Percentiles rank a stretch among this genome's conserved stretches.
Conservation (phyloP, 306 rosid genomes). For the Citrullus amarus region DNA sequence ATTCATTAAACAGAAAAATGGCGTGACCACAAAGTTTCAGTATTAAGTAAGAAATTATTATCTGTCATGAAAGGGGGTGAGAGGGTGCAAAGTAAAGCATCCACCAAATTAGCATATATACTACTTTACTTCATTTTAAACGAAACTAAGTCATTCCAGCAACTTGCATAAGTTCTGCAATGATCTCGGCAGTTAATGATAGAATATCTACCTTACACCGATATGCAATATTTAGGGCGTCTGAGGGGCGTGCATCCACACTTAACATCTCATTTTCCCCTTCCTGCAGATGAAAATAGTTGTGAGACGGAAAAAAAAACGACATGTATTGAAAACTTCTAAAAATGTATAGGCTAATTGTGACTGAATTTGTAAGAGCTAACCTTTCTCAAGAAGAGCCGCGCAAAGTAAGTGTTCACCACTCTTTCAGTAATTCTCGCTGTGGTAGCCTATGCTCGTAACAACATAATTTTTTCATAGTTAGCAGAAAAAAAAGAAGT, state of each 20-base stretch:
- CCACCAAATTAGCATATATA: not conserved
- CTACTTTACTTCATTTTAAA: not conserved
- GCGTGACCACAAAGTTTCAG: not conserved
- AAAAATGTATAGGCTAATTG: not conserved
- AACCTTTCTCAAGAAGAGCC: conserved; percentile 77
- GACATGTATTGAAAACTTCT: not conserved
- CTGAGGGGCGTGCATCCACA: conserved; percentile 92
- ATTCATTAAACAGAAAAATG: not conserved
- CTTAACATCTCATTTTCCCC: conserved; percentile 54
- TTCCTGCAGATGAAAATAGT: conserved; percentile 50
- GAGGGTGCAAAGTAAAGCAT: not conserved
- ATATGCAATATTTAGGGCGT: conserved; percentile 81
- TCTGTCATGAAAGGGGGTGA: not conserved
- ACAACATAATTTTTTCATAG: not conserved
- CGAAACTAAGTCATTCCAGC: not conserved
- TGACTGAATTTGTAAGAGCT: conserved; percentile 3
- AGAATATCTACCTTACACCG: conserved; percentile 61
- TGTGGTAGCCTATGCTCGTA: conserved; percentile 52
- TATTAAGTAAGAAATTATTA: not conserved
- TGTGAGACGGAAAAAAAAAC: not conserved
- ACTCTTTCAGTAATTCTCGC: conserved; percentile 81
- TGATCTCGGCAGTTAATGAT: not conserved
- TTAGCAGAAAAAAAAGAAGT: too few species aligned
- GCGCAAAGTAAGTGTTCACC: conserved; percentile 75
- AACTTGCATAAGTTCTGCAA: not conserved